Percentiles rank a stretch among this genome's conserved stretches.
Conservation (phyloP, 148 eudicot genomes). For the Fallopia convolvulus region DNA sequence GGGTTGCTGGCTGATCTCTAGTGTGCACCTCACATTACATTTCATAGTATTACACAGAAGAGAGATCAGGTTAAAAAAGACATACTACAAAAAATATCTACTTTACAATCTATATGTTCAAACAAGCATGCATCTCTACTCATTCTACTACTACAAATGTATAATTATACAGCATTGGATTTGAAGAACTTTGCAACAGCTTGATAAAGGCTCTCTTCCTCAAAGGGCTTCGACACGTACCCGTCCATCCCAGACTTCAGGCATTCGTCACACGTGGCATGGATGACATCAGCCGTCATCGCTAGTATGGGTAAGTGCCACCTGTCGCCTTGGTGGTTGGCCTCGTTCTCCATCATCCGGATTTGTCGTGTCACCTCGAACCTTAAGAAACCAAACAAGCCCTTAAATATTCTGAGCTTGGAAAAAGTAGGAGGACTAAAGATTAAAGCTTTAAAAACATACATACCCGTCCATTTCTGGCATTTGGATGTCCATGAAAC, state of each 20-base stretch:
- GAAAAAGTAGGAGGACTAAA: not conserved
- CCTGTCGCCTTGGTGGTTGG: slow-evolving; percentile 20
- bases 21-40: not conserved
- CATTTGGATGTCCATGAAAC: slow-evolving; percentile 85
- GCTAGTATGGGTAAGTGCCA: slow-evolving; percentile 64
- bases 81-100: not conserved
- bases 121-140: not conserved
- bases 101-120: not conserved
- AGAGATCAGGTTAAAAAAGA: not conserved
- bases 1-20: not conserved
- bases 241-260: slow-evolving; percentile 67
- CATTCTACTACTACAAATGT: not conserved
- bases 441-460: slow-evolving; percentile 11
- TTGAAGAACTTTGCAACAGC: slow-evolving; percentile 58
- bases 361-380: slow-evolving; percentile 60
- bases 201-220: slow-evolving; percentile 54
- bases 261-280: slow-evolving; percentile 58
- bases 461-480: slow-evolving; percentile 82
- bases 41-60: not conserved
- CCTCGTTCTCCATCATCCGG: slow-evolving; percentile 40
- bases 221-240: slow-evolving; percentile 61
- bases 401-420: too few relatives aligned
- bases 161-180: slow-evolving; percentile 10
- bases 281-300: slow-evolving; percentile 74
- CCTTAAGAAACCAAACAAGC: slow-evolving; percentile 12